Base-by-base conservation (phyloP, 768 basidiomycete genomes). In the Paxillus rubicundulus region DNA sequence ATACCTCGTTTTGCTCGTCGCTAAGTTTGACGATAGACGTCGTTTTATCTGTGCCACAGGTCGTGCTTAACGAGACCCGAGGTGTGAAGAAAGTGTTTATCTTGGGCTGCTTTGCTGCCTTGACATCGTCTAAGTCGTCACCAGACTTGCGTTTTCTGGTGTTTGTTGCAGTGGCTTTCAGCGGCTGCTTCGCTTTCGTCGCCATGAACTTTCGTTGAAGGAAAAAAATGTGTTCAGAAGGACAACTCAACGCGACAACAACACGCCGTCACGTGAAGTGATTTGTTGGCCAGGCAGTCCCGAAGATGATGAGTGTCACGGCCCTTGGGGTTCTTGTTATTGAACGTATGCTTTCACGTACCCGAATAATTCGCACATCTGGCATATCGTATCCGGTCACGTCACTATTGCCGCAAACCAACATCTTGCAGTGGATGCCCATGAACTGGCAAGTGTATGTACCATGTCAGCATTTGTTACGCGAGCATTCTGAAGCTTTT, bases 1-100 rank as follows among this genome's bases (percentile, higher is more conserved):
- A 58, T 0, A 86, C 78, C 28, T 64, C 64, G 37, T 72, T 69
- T 61, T 86, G 85, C 55, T 86, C 82, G 9, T 72, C 68, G 52
- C 79, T 82, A 40, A 85, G 72, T 6, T 73, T 60, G 2, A 82
- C 76, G 17, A 69, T 50, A 2, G 59, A 62, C 0, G 55, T 61
- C 6, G 67, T 67, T 44, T 59, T 58, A 48, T 67, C 64, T 4
- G 54, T 60, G 54, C 66, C 64, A 68, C 63, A 68, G 17, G 66
- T 68, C 10, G 53, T 53, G 16, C 46, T 67, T 45, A 64, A 58
- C n/a, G 64, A 47, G 34, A 67, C 59, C 28, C 64, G 64, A 5
- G 66, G 66, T 5, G 60, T 51, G 49, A 67, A 67, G 42, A 66
- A 67, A 17, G 60, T 38, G 30, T 57, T 54, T 46, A 67, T 63